Evolutionary conservation across 768 basidiomycete genomes (phyloP).

Genomic region (Rhodotorula graminis): DNA sequence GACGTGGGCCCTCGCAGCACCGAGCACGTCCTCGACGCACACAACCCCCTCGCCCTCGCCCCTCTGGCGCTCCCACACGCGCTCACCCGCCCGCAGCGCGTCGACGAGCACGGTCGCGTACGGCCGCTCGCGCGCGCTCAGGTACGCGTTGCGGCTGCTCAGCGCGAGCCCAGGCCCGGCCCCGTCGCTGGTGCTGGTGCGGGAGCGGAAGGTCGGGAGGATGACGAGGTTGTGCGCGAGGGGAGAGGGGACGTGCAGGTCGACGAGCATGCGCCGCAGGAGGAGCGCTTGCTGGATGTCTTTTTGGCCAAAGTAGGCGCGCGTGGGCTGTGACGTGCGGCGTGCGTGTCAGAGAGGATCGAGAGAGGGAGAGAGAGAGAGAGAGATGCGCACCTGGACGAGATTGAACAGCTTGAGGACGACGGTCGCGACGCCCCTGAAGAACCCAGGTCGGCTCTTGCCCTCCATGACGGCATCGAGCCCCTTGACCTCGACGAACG

Average conservation of each 20-base stretch:
- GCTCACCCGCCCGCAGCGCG: slow-evolving; percentile 61
- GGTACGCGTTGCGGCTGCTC: slow-evolving; percentile 84
- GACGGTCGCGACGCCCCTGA: slow-evolving; percentile 90
- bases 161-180: slow-evolving; percentile 63
- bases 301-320: slow-evolving; percentile 94
- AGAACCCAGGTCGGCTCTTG: slow-evolving; percentile 76
- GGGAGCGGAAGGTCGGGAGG: slow-evolving; percentile 76
- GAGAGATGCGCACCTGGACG: slow-evolving; percentile 61
- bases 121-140: slow-evolving; percentile 60
- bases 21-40: slow-evolving; percentile 36
- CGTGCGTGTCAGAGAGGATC: background rate
- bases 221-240: slow-evolving; percentile 70
- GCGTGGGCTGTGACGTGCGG: slow-evolving; percentile 62
- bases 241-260: slow-evolving; percentile 77
- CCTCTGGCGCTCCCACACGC: slow-evolving; percentile 58
- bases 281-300: slow-evolving; percentile 95
- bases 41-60: slow-evolving; percentile 34
- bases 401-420: slow-evolving; percentile 92
- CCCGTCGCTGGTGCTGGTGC: too few species aligned
- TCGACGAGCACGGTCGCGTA: slow-evolving; percentile 65
- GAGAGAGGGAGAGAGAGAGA: background rate
- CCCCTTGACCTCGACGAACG: slow-evolving; percentile 88
- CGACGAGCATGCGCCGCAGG: slow-evolving; percentile 68
- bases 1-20: slow-evolving; percentile 12
- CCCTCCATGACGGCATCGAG: slow-evolving; percentile 81